A percentile compares a stretch with the other conserved stretches of the same genome.
phyloP scores from a whole-genome alignment of 176 grass and related monocot genomes.

The Rhynchospora tenuis region DNA sequence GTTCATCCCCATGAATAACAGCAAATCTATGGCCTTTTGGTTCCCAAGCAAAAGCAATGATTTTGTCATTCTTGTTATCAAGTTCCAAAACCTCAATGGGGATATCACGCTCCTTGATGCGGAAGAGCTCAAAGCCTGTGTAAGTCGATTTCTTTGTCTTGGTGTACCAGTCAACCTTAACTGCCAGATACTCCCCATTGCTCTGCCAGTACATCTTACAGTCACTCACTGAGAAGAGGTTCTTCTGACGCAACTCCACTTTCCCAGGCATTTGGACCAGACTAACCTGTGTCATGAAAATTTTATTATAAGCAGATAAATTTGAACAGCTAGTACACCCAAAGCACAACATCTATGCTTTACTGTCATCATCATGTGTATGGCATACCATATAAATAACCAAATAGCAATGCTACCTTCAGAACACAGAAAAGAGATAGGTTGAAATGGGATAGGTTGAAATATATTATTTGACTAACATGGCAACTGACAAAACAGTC shows the following conservation, averaged over 20 bases:
- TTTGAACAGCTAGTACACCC: not conserved
- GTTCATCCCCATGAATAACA: slow-evolving; percentile 83
- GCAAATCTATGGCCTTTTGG: slow-evolving; percentile 88
- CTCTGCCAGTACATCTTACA: slow-evolving; percentile 95
- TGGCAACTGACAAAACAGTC: not conserved
- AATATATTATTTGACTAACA: not conserved
- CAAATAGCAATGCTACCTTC: not conserved
- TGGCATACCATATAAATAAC: not conserved
- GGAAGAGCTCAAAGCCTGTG: slow-evolving; percentile 90
- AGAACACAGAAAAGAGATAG: not conserved
- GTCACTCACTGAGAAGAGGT: slow-evolving; percentile 89
- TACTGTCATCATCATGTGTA: not conserved
- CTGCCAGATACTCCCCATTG: slow-evolving; percentile 88
- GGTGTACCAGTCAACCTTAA: slow-evolving; percentile 88
- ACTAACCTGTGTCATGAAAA: slow-evolving; percentile 47
- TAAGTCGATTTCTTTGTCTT: slow-evolving; percentile 98
- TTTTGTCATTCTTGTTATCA: slow-evolving; percentile 97
- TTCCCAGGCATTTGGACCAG: slow-evolving; percentile 92
- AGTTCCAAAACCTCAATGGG: slow-evolving; percentile 96
- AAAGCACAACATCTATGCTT: not conserved
- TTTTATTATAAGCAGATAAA: slow-evolving; percentile 1
- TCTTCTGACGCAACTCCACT: slow-evolving; percentile 89
- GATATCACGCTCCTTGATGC: slow-evolving; percentile 92
- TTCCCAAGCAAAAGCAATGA: slow-evolving; percentile 95
- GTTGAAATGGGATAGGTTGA: not conserved